A percentile compares a stretch with the other conserved stretches of the same genome.
Evolutionary conservation across 73 alveolate species (phyloP).

Genomic region (Paramecium bursaria): DNA sequence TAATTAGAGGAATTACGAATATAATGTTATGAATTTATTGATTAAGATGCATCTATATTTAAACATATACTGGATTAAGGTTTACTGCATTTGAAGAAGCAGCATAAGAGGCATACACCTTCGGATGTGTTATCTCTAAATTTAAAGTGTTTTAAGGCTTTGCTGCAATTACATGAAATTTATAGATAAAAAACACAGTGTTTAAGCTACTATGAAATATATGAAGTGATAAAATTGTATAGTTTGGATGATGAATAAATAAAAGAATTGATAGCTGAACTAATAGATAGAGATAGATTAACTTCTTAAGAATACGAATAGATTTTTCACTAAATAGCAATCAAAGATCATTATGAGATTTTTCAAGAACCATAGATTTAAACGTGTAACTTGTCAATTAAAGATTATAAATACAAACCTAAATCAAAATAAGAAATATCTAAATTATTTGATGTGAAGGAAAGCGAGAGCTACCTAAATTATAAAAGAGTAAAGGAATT

Average conservation of each 20-base stretch:
- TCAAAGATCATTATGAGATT: neutral
- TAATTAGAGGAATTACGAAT: constrained; percentile 23
- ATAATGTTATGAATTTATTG: constrained; percentile 33
- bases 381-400: constrained; percentile 7
- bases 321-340: constrained; percentile 14
- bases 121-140: constrained; percentile 4
- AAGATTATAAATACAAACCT: constrained; percentile 4
- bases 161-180: neutral
- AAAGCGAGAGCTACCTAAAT: neutral
- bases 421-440: neutral
- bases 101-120: constrained; percentile 10
- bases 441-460: neutral
- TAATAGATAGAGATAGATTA: constrained; percentile 32
- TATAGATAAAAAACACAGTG: constrained; percentile 6
- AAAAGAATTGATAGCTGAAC: neutral
- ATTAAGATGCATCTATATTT: neutral
- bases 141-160: neutral
- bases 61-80: constrained; percentile 1
- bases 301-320: constrained; percentile 22
- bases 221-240: constrained; percentile 1
- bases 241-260: neutral
- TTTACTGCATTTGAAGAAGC: neutral
- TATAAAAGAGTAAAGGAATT: constrained; percentile 6
- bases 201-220: constrained; percentile 2
- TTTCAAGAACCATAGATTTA: constrained; percentile 38